Conservation (phyloP, 106 monocot species). For the Dactylorhiza incarnata region DNA sequence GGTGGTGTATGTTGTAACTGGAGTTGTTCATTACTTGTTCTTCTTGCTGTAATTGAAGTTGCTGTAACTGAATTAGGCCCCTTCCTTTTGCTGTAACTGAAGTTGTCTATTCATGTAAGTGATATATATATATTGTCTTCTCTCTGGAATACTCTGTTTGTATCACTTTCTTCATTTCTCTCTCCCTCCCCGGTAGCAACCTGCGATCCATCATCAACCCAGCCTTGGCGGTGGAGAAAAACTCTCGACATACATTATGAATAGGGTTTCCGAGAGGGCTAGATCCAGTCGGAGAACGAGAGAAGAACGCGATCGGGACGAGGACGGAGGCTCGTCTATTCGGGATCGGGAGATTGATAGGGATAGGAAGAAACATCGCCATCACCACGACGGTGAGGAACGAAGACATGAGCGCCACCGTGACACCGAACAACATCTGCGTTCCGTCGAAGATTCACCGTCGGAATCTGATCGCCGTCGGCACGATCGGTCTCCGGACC, state of each 20-base stretch:
- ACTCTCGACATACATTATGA: background rate
- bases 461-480: background rate
- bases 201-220: background rate
- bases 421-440: background rate
- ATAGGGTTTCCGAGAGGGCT: conserved; percentile 7
- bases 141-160: too few relatives aligned
- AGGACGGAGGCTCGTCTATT: background rate
- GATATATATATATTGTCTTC: too few relatives aligned
- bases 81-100: too few relatives aligned
- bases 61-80: too few relatives aligned
- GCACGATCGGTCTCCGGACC: background rate
- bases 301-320: conserved; percentile 4
- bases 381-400: background rate
- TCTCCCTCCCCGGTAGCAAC: background rate
- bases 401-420: conserved; percentile 3
- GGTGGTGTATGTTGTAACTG: too few relatives aligned
- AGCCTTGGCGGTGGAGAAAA: background rate
- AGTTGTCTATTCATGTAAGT: too few relatives aligned
- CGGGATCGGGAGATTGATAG: background rate
- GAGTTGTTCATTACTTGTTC: too few relatives aligned
- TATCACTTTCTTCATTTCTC: too few relatives aligned
- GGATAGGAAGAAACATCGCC: conserved; percentile 6
- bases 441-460: background rate
- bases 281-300: conserved; percentile 2
- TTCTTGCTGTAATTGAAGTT: too few relatives aligned